Evolutionary conservation across 2,329 filamentous ascomycete genomes (phyloP), one percentile per base, ranked within the genome.

Genomic region (Aspergillus proliferans): DNA sequence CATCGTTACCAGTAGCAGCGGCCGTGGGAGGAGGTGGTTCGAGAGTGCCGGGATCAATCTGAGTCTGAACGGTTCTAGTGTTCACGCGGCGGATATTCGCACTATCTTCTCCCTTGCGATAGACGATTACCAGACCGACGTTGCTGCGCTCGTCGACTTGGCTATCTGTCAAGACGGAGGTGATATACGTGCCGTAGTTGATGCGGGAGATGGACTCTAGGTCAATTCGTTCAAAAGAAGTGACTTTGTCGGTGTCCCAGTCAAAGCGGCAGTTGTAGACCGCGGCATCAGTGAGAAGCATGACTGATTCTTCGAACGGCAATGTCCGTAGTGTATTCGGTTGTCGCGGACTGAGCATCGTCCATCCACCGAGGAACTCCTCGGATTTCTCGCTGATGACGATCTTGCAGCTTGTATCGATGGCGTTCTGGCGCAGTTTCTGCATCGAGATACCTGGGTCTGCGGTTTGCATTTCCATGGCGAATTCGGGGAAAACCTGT

Each of bases 241-340:
- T 85, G 1, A 98, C 88, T 65, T 97, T 97, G 71, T 97, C 93
- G 6, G 90, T 85, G 54, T 87, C 87, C 90, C 92, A 97, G 68
- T 97, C 90, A 59, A 97, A 91, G 12, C 88, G 83, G 66, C 91
- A 96, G 52, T 88, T 83, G 64, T 97, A 97, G 2, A 97, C 67
- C 0, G 90, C 92, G 0, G 79, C 77, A 55, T 95, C 86, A 0
- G 93, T 97, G 28, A 98, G 75, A 0, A 98, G 76, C 1, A 98
- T 76, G 1, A 98, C 87, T 0, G 86, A 86, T 63, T 98, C 92
- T 60, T 95, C 89, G 56, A 97, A 87, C 0, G 89, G 86, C 34
- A 85, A 76, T 0, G 76, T 79, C 3, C 86, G 80, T 46, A 88
- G 71, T 0, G 83, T 85, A 61, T 92, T 85, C 1, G 86, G 80